Evolutionary conservation across 202 grass and related monocot genomes (phyloP), one percentile per base, ranked within the genome.

Genomic region (Elaeis oleifera): DNA sequence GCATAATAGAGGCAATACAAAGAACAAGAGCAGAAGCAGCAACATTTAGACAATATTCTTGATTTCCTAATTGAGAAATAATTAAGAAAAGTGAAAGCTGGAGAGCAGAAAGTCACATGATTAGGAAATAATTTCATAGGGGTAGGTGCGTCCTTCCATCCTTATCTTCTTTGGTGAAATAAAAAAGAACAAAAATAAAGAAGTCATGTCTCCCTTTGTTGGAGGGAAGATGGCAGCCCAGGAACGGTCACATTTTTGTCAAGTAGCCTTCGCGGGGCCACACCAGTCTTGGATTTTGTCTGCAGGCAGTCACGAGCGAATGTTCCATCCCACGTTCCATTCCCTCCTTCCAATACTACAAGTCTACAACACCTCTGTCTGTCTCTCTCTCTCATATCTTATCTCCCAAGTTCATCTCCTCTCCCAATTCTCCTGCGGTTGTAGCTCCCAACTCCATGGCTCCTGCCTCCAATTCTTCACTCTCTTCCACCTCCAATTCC

Each of bases 251-350:
- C 49, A 18, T 27, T 51, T 22, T 18, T 8, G 63, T 52, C 16
- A 16, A 27, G 44, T 26, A 15, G 48, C 48, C 2, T 17, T 7
- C n/a, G 64, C 51, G 54, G 71, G 51, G 23, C 72, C 65, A 29
- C 72, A 54, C 48, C 64, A n/a, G 31, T 44, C 18, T 39, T 16
- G 13, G 15, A 20, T 68, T 59, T 65, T 67, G 39, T 62, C 53
- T 31, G 9, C 50, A 23, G 59, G 64, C 50, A 49, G 39, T 72
- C 75, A 75, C 57, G 61, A 74, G 71, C 61, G 51, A 63, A 58
- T 61, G 73, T 82, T 82, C 75, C 68, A 68, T 82, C 16, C 65
- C 69, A 32, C 56, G 53, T 20, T 50, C 31, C 18, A 18, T 48
- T 24, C 39, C 63, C 20, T 60, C 5, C 49, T 36, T 24, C 36